Base-by-base conservation (phyloP, 257 asterid species). In the Striga asiatica region DNA sequence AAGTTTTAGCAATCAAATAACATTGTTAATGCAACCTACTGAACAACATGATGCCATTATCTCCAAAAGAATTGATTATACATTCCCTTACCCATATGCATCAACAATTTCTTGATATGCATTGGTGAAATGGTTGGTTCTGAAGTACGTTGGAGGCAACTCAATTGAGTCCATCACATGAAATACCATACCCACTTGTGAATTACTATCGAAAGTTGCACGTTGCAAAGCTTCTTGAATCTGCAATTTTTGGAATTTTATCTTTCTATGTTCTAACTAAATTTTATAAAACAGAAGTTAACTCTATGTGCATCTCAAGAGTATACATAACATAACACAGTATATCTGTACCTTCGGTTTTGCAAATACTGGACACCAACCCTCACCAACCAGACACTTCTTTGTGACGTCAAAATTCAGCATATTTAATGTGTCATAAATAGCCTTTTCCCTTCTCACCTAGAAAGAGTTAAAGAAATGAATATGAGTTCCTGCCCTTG, bases 11-110 rank as follows among this genome's bases (percentile, higher is more conserved):
- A n/a, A n/a, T n/a, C n/a, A n/a, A n/a, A n/a, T n/a, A n/a, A n/a
- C n/a, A n/a, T n/a, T n/a, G n/a, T n/a, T n/a, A n/a, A n/a, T n/a
- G n/a, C n/a, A n/a, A n/a, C n/a, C n/a, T n/a, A n/a, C n/a, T n/a
- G 28, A 46, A 46, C 6, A 10, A 28, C 35, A 32, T 22, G 59
- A n/a, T n/a, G 69, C 20, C 28, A 29, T 9, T 17, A 52, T 43
- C 24, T 43, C 14, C 65, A 66, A n/a, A n/a, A n/a, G n/a, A n/a
- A n/a, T n/a, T n/a, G n/a, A n/a, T n/a, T n/a, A n/a, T n/a, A n/a
- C n/a, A n/a, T n/a, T n/a, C n/a, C n/a, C 89, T 81, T 74, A 88
- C 99, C 99, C 99, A 56, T 92, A 92, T 31, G 99, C 99, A 81
- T 92, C 95, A 64, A 92, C 97, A 78, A 92, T 81, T 78, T 88